Percentiles rank a stretch among this genome's conserved stretches.
Evolutionary conservation across 2,329 filamentous ascomycete genomes (phyloP).

Genomic region (Aspergillus spinulosporus): DNA sequence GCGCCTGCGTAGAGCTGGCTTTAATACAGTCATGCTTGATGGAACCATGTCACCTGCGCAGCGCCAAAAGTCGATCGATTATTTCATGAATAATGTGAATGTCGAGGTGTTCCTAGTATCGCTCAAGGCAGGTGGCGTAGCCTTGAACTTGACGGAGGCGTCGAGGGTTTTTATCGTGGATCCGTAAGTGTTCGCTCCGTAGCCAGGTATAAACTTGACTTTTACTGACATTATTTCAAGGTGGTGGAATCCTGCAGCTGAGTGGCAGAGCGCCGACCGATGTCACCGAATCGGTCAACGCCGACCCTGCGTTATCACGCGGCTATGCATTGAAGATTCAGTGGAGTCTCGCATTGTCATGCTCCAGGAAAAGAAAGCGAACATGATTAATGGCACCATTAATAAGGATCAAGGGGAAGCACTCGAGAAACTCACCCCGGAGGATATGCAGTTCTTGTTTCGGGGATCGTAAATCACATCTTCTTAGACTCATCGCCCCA

Average conservation of each 20-base stretch:
- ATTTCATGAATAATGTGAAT: conserved; percentile 93
- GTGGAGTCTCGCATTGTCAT: conserved; percentile 95
- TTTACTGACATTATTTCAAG: conserved; percentile 46
- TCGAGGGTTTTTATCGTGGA: conserved; percentile 95
- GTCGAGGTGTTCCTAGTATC: conserved; percentile 97
- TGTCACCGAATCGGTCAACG: conserved; percentile 95
- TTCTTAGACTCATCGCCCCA: neutral
- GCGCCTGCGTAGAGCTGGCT: conserved; percentile 92
- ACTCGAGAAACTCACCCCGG: conserved; percentile 84
- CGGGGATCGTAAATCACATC: conserved; percentile 59
- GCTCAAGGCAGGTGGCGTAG: conserved; percentile 92
- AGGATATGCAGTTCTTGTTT: conserved; percentile 97
- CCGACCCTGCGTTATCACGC: conserved; percentile 88
- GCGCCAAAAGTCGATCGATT: conserved; percentile 87
- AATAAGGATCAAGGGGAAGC: conserved; percentile 82
- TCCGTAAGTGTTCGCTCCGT: conserved; percentile 62
- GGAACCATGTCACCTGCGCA: conserved; percentile 95
- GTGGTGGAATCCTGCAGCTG: conserved; percentile 99
- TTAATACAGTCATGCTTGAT: conserved; percentile 97
- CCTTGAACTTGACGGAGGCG: conserved; percentile 91
- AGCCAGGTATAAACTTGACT: neutral
- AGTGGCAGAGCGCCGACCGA: conserved; percentile 95
- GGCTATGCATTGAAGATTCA: conserved; percentile 93
- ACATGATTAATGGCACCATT: conserved; percentile 96
- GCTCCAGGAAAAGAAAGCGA: conserved; percentile 97